Base-by-base conservation (phyloP, 2,329 filamentous ascomycete genomes). In the Aspergillus fumigatiaffinis region DNA sequence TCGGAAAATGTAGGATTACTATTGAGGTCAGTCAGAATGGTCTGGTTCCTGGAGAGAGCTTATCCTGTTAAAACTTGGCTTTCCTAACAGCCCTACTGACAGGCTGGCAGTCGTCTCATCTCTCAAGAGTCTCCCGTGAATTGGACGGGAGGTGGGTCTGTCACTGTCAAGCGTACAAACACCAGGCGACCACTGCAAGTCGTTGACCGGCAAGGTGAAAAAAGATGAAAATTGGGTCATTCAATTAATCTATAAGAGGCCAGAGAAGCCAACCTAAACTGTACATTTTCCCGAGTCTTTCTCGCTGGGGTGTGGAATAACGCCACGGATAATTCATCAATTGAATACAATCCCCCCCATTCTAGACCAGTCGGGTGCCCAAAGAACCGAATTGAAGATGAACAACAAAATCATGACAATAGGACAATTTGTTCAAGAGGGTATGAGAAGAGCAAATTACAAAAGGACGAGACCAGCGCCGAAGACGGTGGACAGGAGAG, bases 401-500 rank as follows among this genome's bases (percentile, higher is more conserved):
- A 46, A 46, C 52, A 59, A 54, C 52, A 56, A 59, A 54, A 53
- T 7, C 42, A 12, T 12, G 52, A 26, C 60, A 57, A 55, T 35
- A 52, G 47, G 52, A 61, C 56, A 52, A 53, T 53, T 50, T 28
- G 54, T 41, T 29, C 35, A 42, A 55, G 56, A 46, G 48, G 50
- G 59, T 50, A 59, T 47, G 41, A 50, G 48, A 58, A 54, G 51
- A 55, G 25, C 21, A 51, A 51, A 56, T 66, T 68, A 76, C 60
- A 72, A 55, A 21, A 76, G 56, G 52, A 76, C 57, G 17, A 77
- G 56, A 48, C 70, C 66, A 41, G 82, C 82, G 41, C 84, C 83
- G 58, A 86, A 76, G 14, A 86, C 56, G 17, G 80, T 79, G 48
- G 81, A 84, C 54, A 80, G 59, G 42, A 81, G 64, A 9, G 85